Base-by-base conservation (phyloP, 2,329 filamentous ascomycete genomes). In the Pseudogymnoascus verrucosus region DNA sequence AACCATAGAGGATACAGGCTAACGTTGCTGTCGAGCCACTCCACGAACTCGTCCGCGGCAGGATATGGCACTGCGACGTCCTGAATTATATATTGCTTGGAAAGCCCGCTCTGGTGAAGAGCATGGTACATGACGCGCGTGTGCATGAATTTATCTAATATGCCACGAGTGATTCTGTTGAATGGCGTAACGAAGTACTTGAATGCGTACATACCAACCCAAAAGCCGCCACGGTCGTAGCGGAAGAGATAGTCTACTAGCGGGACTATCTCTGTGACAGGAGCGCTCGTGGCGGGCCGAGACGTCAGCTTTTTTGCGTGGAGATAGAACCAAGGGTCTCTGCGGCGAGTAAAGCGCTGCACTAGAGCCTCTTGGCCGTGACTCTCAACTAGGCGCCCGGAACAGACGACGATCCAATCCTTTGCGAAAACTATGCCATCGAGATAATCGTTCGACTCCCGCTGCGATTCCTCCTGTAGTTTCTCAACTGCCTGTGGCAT, bases 111-210 rank as follows among this genome's bases (percentile, higher is more conserved):
- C 0, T 80, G 78, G 66, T 89, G 85, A 0, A 89, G 74, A 0
- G 85, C 85, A 21, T 84, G 82, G 66, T 88, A 87, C 75, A 89
- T 81, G 59, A 82, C 80, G 2, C 84, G 75, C 0, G 85, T 87
- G 67, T 84, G 83, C 71, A 88, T 79, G 69, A 85, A 86, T 31
- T 80, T 78, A 66, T 89, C 83, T 0, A 88, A 76, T 0, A 83
- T 70, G 75, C 79, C 85, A 3, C 86, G 80, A 0, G 83, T 85
- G 59, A 86, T 70, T 8, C 74, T 75, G 67, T 81, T 87, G 76
- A 88, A 88, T 0, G 85, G 86, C 0, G 79, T 79, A 8, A 78
- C 68, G 73, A 87, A 87, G 70, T 87, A 88, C 2, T 79, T 74
- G 73, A 84, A 89, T 1, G 84, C 84, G 28, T 82, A 83, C 2